These are phyloP conservation scores for Apiotrichum sp. DNA, from an alignment of 1,284 basidiomycete genomes.

Conservation along the genomic window DNA sequence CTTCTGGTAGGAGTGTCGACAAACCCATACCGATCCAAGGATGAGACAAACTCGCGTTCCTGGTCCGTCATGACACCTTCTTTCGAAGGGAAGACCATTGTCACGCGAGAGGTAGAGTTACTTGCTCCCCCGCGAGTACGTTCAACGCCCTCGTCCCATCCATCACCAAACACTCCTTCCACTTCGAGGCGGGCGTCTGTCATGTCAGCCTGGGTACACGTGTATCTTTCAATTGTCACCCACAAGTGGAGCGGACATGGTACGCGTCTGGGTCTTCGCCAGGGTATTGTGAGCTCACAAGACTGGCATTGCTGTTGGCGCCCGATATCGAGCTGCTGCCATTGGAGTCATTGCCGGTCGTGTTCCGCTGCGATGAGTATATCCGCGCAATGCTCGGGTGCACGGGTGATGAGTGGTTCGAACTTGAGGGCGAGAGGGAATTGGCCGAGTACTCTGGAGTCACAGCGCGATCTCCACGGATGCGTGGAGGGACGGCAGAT, in stretches of 20 bases:
- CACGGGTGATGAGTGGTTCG: conserved; percentile 5
- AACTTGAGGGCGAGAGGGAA: conserved; percentile 1
- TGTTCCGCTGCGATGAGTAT: neutral
- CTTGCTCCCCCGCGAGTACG: conserved; percentile 74
- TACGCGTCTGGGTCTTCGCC: conserved; percentile 76
- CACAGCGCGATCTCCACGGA: conserved; percentile 1
- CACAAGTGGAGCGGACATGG: conserved; percentile 73
- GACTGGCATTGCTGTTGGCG: neutral
- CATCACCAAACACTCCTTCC: conserved; percentile 81
- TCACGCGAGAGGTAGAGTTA: conserved; percentile 34
- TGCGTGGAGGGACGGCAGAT: neutral
- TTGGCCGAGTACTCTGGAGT: neutral
- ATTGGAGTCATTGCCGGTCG: neutral
- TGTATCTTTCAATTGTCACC: too few relatives aligned
- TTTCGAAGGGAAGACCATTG: conserved; percentile 53
- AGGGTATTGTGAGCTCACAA: conserved; percentile 33
- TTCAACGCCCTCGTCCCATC: conserved; percentile 83
- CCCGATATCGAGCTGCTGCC: neutral
- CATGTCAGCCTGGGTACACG: conserved; percentile 47
- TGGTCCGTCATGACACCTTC: conserved; percentile 40
- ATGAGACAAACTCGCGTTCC: conserved; percentile 63
- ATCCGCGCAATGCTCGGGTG: conserved; percentile 13
- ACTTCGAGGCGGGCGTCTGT: conserved; percentile 63
- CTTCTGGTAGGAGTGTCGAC: conserved; percentile 58
- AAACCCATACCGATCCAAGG: conserved; percentile 75